Conservation (phyloP, 352 stramenopile genomes). For the Phytophthora foliorum region DNA sequence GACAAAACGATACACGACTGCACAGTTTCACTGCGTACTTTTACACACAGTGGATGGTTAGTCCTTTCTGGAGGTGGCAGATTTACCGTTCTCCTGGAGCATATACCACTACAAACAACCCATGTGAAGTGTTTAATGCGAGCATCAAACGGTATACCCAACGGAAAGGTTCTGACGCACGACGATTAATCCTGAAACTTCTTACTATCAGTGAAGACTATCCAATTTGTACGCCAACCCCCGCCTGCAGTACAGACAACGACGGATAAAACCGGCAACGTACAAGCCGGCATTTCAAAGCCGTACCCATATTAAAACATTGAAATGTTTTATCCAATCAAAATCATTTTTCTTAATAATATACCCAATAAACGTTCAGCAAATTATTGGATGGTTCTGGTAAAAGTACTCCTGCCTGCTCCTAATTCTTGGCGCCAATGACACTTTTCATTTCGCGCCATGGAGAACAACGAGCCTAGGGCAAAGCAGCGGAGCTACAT, state of each 20-base stretch:
- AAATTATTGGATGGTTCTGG: not conserved
- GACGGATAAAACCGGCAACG: too few relatives aligned
- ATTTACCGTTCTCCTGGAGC: slow-evolving; percentile 18
- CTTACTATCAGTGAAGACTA: slow-evolving; percentile 12
- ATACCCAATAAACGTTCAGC: too few relatives aligned
- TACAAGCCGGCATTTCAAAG: too few relatives aligned
- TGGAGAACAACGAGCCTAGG: not conserved
- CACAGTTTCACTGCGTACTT: slow-evolving; percentile 15
- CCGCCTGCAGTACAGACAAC: not conserved
- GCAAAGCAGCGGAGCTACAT: not conserved
- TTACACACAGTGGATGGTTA: slow-evolving; percentile 8
- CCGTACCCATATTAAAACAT: too few relatives aligned
- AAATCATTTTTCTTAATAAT: too few relatives aligned
- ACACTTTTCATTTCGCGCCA: not conserved
- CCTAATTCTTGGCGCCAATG: not conserved
- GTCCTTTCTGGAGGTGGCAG: slow-evolving; percentile 27
- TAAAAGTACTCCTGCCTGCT: not conserved
- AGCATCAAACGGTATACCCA: slow-evolving; percentile 29
- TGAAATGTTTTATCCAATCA: too few relatives aligned
- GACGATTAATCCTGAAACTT: slow-evolving; percentile 4
- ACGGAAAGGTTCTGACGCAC: slow-evolving; percentile 3
- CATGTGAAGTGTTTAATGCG: slow-evolving; percentile 34
- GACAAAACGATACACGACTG: not conserved
- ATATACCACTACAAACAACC: slow-evolving; percentile 30
- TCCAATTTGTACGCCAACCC: not conserved